Base-by-base conservation (phyloP, 2,329 filamentous ascomycete genomes). In the Talaromyces sp. region DNA sequence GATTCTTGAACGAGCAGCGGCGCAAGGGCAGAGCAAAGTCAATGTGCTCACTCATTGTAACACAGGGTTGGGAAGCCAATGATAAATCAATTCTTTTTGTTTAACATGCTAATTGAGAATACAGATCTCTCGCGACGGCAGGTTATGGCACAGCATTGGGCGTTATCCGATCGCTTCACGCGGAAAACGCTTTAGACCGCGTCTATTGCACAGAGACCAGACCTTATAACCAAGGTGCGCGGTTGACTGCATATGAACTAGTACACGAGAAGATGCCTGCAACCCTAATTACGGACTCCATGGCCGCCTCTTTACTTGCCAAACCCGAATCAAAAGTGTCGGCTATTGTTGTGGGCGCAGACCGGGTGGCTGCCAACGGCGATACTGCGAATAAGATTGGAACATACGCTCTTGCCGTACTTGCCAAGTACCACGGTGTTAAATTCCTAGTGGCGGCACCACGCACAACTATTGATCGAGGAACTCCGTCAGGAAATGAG, bases 381-480 rank as follows among this genome's bases (percentile, higher is more conserved):
- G 95, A 99, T 79, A 98, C 95, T 0, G 95, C 95, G 64, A 99
- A 99, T 82, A 99, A 99, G 82, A 96, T 99, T 67, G 95, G 95
- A 60, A 99, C 95, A 0, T 98, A 99, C 76, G 86, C 89, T 63
- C 85, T 99, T 3, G 93, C 95, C 3, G 93, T 98, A n/a, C 84
- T 97, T 35, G 95, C 95, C 24, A 88, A 85, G 69, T 83, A 93
- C 73, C 95, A 99, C 72, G 91, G 91, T 19, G 85, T 98, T 73
- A 96, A 94, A 77, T 99, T 99, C 75, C 85, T 99, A 10, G 93
- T 99, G 35, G 95, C 95, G 0, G 95, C 95, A 0, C 95, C 95
- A 0, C 91, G 93, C 7, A 99, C 95, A 1, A 97, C 92, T 64
- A 95, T 99, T 70, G 95, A 99, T 74, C 81, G 97, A 37, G 82